These are phyloP conservation scores for Davidsoniella neocaledoniae DNA, from an alignment of 2,329 filamentous ascomycete genomes.

Conservation along the genomic window DNA sequence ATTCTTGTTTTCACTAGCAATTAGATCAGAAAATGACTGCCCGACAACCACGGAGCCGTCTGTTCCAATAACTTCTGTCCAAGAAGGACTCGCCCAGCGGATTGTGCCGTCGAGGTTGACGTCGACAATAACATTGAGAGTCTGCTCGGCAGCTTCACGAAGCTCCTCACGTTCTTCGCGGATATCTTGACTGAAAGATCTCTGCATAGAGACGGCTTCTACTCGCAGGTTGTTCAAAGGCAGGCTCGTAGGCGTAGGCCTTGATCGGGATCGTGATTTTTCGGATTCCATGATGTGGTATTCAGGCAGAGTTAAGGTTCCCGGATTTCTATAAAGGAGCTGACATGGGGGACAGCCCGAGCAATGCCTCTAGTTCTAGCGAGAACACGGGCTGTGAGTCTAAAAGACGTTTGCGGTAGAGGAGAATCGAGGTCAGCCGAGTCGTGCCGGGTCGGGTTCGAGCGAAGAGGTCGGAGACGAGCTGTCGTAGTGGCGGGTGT, in stretches of 20 bases:
- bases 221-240: conserved; percentile 34
- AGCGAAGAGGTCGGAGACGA: too few relatives aligned
- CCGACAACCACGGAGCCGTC: conserved; percentile 55
- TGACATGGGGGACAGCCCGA: too few relatives aligned
- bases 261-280: not conserved
- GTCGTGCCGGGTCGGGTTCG: too few relatives aligned
- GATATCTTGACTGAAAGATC: conserved; percentile 72
- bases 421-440: too few relatives aligned
- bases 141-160: conserved; percentile 89
- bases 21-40: conserved; percentile 60
- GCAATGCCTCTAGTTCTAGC: too few relatives aligned
- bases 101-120: conserved; percentile 78
- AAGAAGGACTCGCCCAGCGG: conserved; percentile 92
- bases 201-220: conserved; percentile 37
- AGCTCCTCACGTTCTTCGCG: conserved; percentile 85
- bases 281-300: conserved; percentile 3
- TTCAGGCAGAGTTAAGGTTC: conserved; percentile 1
- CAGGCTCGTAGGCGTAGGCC: conserved; percentile 6
- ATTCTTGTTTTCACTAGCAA: conserved; percentile 60
- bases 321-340: too few relatives aligned
- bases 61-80: conserved; percentile 83
- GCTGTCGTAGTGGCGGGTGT: too few relatives aligned
- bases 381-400: too few relatives aligned
- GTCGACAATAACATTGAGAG: conserved; percentile 89
- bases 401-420: too few relatives aligned